Base-by-base conservation (phyloP, 305 asterid genomes). In the Ruellia speciosa region DNA sequence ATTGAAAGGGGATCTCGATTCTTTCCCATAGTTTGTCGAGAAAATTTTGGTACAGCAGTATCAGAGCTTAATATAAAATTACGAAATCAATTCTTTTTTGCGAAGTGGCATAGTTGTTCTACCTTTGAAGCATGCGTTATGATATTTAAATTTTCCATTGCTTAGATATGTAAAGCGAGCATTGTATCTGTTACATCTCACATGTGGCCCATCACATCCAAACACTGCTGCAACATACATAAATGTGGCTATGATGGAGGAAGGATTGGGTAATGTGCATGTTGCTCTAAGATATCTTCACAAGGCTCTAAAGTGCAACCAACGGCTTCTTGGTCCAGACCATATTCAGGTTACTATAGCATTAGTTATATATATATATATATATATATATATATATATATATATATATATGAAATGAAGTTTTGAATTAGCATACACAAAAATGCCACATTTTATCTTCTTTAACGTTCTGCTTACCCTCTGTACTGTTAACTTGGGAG, bases 211-310 rank as follows among this genome's bases (percentile, higher is more conserved):
- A 67, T 92, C 99, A 55, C 97, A 92, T 74, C 99, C 99, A 63
- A 92, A 88, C 80, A 92, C 99, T 72, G 99, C 97, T 65, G 97
- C 99, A 24, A 92, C 99, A 68, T 90, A 90, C 77, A 87, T 90
- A 68, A 90, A 90, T 80, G 98, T 90, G 59, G 98, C 98, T 50
- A 90, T 92, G 99, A 92, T 88, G 99, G 99, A 92, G 79, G 99
- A 92, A 79, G 97, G 97, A 45, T 80, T 92, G 56, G 99, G 99
- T 52, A 92, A 92, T 75, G 99, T 92, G 77, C 99, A 86, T 43
- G 89, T 92, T 68, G 97, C 99, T 55, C 88, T 92, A 66, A 84
- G 99, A 77, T 92, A 92, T 75, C 99, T 92, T 66, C 99, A 92
- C 67, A 92, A 86, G 81, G 99, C 99, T 67, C 88, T 92, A 34